phyloP scores from a whole-genome alignment of 352 stramenopile genomes.

The Phytophthora pistaciae region DNA sequence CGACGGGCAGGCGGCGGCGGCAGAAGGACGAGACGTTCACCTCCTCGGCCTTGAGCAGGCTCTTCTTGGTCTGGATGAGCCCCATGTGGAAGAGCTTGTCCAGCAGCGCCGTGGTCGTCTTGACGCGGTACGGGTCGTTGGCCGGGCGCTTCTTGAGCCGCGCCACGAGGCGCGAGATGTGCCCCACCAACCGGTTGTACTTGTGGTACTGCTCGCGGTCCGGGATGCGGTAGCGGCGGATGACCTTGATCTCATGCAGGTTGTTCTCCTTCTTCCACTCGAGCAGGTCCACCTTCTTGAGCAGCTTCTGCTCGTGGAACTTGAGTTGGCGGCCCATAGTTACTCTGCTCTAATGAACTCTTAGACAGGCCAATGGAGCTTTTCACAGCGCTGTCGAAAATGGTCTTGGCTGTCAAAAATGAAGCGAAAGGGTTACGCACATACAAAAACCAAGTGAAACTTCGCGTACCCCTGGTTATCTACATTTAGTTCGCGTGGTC shows the following conservation, averaged over 20 bases:
- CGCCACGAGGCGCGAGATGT: constrained; percentile 94
- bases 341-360: too few relatives aligned
- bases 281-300: constrained; percentile 99
- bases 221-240: constrained; percentile 98
- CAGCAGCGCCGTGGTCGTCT: constrained; percentile 97
- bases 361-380: neutral
- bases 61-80: constrained; percentile 97
- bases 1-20: constrained; percentile 96
- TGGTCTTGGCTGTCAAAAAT: constrained; percentile 1
- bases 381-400: neutral
- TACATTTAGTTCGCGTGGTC: neutral
- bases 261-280: constrained; percentile 99
- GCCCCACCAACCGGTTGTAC: constrained; percentile 98
- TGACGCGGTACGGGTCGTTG: constrained; percentile 97
- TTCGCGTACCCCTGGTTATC: constrained; percentile 6
- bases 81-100: constrained; percentile 99
- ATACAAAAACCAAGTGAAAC: constrained; percentile 27
- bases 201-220: constrained; percentile 99
- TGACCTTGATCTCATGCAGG: constrained; percentile 98
- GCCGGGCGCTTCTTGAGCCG: constrained; percentile 96
- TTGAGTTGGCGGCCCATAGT: constrained; percentile 93
- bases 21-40: constrained; percentile 96
- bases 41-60: constrained; percentile 97
- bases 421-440: neutral
- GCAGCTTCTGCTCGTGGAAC: constrained; percentile 98